Evolutionary conservation across 352 stramenopile species (phyloP).

Genomic region (Phytophthora tubulina): DNA sequence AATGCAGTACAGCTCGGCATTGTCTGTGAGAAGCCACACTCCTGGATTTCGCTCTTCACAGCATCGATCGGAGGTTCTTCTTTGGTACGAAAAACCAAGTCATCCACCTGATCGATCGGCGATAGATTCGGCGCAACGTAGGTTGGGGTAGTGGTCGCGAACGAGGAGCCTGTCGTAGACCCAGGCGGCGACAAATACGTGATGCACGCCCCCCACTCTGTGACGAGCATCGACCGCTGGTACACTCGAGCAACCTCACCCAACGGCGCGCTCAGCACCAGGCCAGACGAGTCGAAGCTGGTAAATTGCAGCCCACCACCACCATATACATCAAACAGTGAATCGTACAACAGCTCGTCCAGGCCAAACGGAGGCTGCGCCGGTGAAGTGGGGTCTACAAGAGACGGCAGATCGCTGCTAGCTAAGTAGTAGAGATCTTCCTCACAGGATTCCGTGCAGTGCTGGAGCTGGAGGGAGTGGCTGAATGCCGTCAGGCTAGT

Average conservation of each 20-base stretch:
- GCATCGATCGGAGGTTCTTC: constrained; percentile 11
- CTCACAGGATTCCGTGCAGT: constrained; percentile 16
- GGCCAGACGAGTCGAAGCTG: constrained; percentile 4
- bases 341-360: constrained; percentile 43
- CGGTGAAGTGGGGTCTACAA: constrained; percentile 33
- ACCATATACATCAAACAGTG: constrained; percentile 32
- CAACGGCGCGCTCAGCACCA: constrained; percentile 26
- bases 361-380: constrained; percentile 36
- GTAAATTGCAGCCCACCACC: constrained; percentile 1
- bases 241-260: constrained; percentile 31
- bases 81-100: constrained; percentile 13
- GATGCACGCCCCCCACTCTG: constrained; percentile 26
- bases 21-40: constrained; percentile 11
- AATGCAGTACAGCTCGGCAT: constrained; percentile 2
- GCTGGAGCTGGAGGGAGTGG: constrained; percentile 8
- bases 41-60: constrained; percentile 25
- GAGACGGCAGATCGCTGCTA: neutral
- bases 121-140: constrained; percentile 18
- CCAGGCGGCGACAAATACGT: constrained; percentile 19
- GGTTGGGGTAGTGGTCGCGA: neutral
- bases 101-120: constrained; percentile 6
- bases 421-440: constrained; percentile 6
- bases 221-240: constrained; percentile 12
- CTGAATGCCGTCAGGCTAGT: neutral
- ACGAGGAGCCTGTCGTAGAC: neutral